Evolutionary conservation across 2,329 filamentous ascomycete species (phyloP), one percentile per base, ranked within the genome.

Genomic region (Aspergillus fumigatiaffinis): DNA sequence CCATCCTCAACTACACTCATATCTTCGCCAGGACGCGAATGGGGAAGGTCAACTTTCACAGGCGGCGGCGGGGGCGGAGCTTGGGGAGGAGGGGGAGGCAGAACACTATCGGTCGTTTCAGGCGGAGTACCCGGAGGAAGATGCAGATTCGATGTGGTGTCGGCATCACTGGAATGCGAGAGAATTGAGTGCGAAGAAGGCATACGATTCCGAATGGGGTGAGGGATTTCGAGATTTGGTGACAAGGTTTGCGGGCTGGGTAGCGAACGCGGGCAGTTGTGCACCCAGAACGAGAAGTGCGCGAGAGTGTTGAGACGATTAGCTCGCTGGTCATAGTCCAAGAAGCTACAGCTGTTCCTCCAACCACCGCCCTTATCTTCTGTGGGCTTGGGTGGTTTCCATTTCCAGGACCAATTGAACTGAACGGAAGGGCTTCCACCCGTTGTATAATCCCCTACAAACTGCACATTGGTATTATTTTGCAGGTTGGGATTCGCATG

Each of bases 351-450:
- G 66, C 88, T 90, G 71, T 95, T 97, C 70, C 91, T 90, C 93
- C 94, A 99, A 48, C 94, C 94, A 56, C 92, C 91, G 29, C 90
- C 90, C 67, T 85, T 86, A 71, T 97, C 92, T 70, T 97, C 92
- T 17, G 79, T 77, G 14, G 79, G 69, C 79, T 91, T 96, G 41
- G 94, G 94, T 8, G 94, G 91, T 71, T 89, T 91, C 92, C 93
- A 99, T 79, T 89, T 94, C 94, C 94, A 99, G 7, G 88, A 87
- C 92, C 93, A 99, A 63, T 93, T 89, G 71, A 97, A 97, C 35
- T 91, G 87, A 29, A 96, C 88, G 1, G 91, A 93, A 6, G 88
- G 80, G 67, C 81, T 90, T n/a, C 93, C 92, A 32, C 83, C 86
- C 0, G 94, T 99, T 2, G 85, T 83, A 71, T 89, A 97, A 72